Evolutionary conservation across 345 rosid genomes (phyloP).

Genomic region (Nephelium lappaceum): DNA sequence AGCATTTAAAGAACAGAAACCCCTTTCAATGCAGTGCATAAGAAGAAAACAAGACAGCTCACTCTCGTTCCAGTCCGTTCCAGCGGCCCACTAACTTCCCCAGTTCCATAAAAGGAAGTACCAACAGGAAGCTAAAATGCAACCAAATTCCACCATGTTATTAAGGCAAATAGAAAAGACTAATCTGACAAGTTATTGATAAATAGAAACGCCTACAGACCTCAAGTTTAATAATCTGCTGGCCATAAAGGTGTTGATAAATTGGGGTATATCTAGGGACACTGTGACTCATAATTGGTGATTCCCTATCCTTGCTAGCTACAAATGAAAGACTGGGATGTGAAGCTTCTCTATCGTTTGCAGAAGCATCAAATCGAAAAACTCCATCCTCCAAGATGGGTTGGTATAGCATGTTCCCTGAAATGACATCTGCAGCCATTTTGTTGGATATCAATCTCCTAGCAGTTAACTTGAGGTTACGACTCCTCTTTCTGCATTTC

Average conservation of each 20-base stretch:
- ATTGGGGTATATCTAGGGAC: constrained; percentile 62
- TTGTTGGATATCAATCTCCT: constrained; percentile 21
- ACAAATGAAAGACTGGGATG: constrained; percentile 74
- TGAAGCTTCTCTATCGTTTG: constrained; percentile 53
- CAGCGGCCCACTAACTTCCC: constrained; percentile 93
- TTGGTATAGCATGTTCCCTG: constrained; percentile 63
- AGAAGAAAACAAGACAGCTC: constrained; percentile 27
- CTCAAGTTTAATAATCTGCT: constrained; percentile 73
- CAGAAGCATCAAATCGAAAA: constrained; percentile 77
- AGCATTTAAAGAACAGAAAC: background rate
- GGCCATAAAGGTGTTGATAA: constrained; percentile 42
- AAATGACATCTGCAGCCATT: constrained; percentile 31
- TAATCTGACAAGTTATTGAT: background rate
- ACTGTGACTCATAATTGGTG: constrained; percentile 34
- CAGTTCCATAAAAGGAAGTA: constrained; percentile 88
- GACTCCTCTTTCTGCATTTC: constrained; percentile 45
- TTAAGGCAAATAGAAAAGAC: background rate
- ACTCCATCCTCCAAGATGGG: constrained; percentile 74
- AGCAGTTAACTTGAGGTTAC: constrained; percentile 5
- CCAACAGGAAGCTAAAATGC: constrained; percentile 69
- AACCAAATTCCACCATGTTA: constrained; percentile 17
- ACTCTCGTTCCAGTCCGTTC: constrained; percentile 94
- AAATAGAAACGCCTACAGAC: constrained; percentile 27
- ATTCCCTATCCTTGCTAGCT: constrained; percentile 55
- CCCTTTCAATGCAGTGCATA: background rate